Evolutionary conservation across 139 green algal species (phyloP).

Genomic region (Coelastrella sp.): DNA sequence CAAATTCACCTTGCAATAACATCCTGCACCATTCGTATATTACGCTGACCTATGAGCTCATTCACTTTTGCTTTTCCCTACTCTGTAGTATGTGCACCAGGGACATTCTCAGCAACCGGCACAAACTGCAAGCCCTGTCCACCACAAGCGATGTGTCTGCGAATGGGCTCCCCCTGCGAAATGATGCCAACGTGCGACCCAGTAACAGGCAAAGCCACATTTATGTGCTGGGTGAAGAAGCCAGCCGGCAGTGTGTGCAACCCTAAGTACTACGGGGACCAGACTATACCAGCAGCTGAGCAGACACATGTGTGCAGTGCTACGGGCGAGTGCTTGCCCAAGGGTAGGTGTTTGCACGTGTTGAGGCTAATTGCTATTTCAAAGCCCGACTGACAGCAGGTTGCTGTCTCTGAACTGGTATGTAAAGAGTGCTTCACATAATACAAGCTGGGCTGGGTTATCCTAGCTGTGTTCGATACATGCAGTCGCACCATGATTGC

Average conservation of each 20-base stretch:
- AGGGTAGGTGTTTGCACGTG: neutral
- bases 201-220: neutral
- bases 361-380: neutral
- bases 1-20: no score
- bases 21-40: no score
- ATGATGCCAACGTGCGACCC: neutral
- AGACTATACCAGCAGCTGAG: neutral
- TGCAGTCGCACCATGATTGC: no score
- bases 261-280: neutral
- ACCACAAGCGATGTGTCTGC: neutral
- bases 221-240: conserved; percentile 18
- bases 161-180: neutral
- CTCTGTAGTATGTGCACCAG: neutral
- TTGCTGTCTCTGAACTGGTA: no score
- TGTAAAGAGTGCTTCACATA: no score
- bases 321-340: neutral
- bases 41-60: neutral
- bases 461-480: no score
- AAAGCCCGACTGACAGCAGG: no score
- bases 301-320: neutral
- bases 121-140: neutral
- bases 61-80: neutral
- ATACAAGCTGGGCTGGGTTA: no score
- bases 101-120: neutral
- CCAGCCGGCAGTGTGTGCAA: neutral